Base-by-base conservation (phyloP, 2,329 filamentous ascomycete genomes). In the Pseudocercospora ulei region DNA sequence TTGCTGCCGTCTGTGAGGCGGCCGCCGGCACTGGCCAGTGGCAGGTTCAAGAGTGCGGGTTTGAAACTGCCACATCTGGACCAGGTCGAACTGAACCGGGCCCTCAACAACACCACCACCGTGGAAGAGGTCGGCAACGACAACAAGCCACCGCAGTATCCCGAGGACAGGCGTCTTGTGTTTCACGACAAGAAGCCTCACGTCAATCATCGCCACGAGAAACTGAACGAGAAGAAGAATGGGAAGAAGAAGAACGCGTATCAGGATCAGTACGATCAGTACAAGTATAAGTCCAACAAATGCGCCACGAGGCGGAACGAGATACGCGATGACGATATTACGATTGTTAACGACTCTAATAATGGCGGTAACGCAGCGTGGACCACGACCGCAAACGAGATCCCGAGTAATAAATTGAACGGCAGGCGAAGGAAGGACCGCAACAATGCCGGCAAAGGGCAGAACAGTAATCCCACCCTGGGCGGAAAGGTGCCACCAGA, bases 51-150 rank as follows among this genome's bases (percentile, higher is more conserved):
- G 60, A 65, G 64, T 65, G 61, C 61, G 58, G 60, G 60, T 70
- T 70, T 70, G 67, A 67, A 71, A 38, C 55, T 48, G 42, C 44
- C 63, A 40, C 63, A 66, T 59, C 48, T 66, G 56, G 11, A 33
- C n/a, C 30, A 33, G 30, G 30, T 33, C 18, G 18, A 9, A 5
- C 18, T 33, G 30, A 22, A 23, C 11, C 30, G 13, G 27, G 24
- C 31, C 36, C 30, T 43, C 41, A 60, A 66, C 53, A 60, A 61
- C 31, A 31, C 41, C 48, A 53, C 49, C 43, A 48, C 42, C 29
- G 19, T 26, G 41, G 35, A 43, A 39, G 35, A 47, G 36, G 18
- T 48, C 45, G 29, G 44, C 43, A 38, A 39, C 48, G 38, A 49
- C 30, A 33, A 46, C 39, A 33, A 46, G 29, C 42, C 46, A 36